Evolutionary conservation across 1,284 basidiomycete genomes (phyloP), one percentile per base, ranked within the genome.

Genomic region (Stygiomarasmius scandens): DNA sequence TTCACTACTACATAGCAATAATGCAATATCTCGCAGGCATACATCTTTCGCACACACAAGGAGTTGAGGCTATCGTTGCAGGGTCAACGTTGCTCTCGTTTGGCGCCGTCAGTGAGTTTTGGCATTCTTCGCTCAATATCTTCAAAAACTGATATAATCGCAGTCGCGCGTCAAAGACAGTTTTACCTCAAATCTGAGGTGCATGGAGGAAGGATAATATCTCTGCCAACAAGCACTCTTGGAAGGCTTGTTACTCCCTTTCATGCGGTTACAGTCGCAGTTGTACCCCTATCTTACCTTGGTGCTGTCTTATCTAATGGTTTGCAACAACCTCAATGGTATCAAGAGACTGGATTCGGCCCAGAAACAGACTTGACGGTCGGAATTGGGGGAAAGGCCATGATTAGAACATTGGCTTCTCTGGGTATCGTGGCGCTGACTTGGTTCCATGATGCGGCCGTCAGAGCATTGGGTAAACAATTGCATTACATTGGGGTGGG

Each of bases 291-390:
- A 2, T 54, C 67, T 9, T 74, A 71, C 53, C 64, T 67, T 14
- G 45, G 49, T 6, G 59, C 63, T 2, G 64, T 74, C 10, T 45
- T 56, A n/a, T 50, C 64, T 24, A 74, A 71, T 54, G 58, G 63
- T 12, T 61, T 74, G 25, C 57, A 63, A 29, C 74, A 75, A 56
- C 72, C 72, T 4, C 46, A 58, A 4, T 75, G 72, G 72, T 64
- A 74, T 63, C 49, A 48, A 5, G 62, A 44, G 48, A 59, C 68
- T 14, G 63, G 64, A 23, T 56, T 74, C 16, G 72, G 70, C 0
- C 59, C 64, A 2, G 61, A 36, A 19, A 41, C 27, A n/a, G 63
- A 58, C 20, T 10, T 59, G 19, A 14, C 54, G 2, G n/a, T 58
- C 12, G 55, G 55, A 14, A 44, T 53, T 44, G 55, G 55, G 20